phyloP scores from a whole-genome alignment of 169 alveolate genomes.

The Plasmodium gaboni region DNA sequence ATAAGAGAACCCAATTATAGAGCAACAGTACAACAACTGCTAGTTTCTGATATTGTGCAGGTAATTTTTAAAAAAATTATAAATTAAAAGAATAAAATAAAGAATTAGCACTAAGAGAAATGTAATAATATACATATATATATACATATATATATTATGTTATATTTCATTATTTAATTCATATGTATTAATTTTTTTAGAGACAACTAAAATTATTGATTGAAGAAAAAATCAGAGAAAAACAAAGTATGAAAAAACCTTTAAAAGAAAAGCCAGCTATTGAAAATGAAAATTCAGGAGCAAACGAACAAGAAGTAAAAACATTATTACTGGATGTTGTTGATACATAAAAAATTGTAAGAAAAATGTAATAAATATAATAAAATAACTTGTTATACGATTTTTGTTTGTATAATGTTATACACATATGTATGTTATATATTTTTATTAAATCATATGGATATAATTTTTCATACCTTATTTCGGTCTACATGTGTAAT shows the following conservation, averaged over 20 bases:
- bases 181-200: neutral
- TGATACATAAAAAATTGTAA: conserved; percentile 1
- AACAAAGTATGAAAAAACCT: conserved; percentile 65
- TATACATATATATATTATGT: neutral
- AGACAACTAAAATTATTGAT: conserved; percentile 53
- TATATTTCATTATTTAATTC: neutral
- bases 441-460: no score
- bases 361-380: no score
- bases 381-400: no score
- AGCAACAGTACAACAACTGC: conserved; percentile 72
- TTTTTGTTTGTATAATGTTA: no score
- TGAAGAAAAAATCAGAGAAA: conserved; percentile 65
- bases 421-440: no score
- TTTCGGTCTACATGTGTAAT: no score
- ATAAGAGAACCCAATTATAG: conserved; percentile 70
- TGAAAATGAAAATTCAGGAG: conserved; percentile 62
- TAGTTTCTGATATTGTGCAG: conserved; percentile 73
- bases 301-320: conserved; percentile 71
- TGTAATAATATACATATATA: neutral
- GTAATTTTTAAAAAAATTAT: conserved; percentile 2
- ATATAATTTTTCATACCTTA: no score
- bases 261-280: conserved; percentile 46
- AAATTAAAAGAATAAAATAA: conserved; percentile 9
- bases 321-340: conserved; percentile 50
- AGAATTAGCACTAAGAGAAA: neutral